Conservation (phyloP, 768 basidiomycete species). For the Astraeus odoratus region DNA sequence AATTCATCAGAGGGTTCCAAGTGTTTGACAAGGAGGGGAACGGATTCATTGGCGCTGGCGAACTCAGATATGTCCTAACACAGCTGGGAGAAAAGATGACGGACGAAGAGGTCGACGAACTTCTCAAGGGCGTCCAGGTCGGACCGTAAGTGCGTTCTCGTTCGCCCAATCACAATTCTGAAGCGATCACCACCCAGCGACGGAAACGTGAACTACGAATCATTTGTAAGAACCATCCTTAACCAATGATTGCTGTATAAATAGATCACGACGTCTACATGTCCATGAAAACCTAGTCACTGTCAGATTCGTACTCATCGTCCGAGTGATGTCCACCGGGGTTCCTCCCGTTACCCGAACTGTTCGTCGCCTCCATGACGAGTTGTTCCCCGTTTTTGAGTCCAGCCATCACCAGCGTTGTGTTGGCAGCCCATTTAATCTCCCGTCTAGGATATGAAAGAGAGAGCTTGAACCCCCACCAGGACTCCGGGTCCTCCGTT, state of each 20-base stretch:
- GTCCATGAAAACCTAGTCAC: constrained; percentile 19
- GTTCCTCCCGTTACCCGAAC: not conserved
- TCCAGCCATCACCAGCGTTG: constrained; percentile 37
- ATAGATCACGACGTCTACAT: not conserved
- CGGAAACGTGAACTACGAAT: constrained; percentile 96
- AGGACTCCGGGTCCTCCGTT: constrained; percentile 28
- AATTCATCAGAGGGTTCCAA: constrained; percentile 98
- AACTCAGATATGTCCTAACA: constrained; percentile 79
- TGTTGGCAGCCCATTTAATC: constrained; percentile 42
- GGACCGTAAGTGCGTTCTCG: constrained; percentile 57
- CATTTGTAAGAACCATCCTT: constrained; percentile 90
- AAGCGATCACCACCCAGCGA: constrained; percentile 47
- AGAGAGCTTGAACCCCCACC: constrained; percentile 71
- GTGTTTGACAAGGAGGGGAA: constrained; percentile 89
- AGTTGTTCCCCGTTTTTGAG: constrained; percentile 58
- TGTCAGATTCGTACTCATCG: constrained; percentile 54
- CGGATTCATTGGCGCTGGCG: constrained; percentile 61
- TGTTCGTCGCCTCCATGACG: constrained; percentile 46
- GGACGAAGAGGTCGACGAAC: constrained; percentile 96
- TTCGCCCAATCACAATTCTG: not conserved
- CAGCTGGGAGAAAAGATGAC: constrained; percentile 98
- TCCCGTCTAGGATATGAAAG: constrained; percentile 65
- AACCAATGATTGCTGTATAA: constrained; percentile 51
- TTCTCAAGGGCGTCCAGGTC: constrained; percentile 92
- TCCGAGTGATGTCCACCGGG: constrained; percentile 30